Evolutionary conservation across 495 filamentous ascomycete genomes (phyloP), one percentile per base, ranked within the genome.

Genomic region (Trichoderma asperelloides): DNA sequence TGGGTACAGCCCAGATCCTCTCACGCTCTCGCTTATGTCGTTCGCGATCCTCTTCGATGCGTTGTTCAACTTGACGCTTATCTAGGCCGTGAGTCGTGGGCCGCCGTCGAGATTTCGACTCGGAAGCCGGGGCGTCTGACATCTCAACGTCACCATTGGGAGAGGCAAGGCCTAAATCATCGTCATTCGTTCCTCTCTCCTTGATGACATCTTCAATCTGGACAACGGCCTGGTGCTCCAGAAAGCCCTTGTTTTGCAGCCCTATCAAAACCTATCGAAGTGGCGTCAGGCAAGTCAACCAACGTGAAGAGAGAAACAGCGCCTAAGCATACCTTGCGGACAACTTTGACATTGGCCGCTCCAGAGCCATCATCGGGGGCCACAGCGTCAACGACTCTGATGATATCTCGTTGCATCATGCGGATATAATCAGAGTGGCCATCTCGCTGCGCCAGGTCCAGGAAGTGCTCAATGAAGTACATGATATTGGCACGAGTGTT

Each of bases 401-500:
- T 79, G 27, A 98, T 93, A 73, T 99, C 96, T 28, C 93, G 82
- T 73, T 96, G 91, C 77, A 99, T 93, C 92, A 97, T 96, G 64
- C 88, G 87, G 21, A 95, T 85, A 73, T 93, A 98, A 30, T 91
- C 87, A 21, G 79, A 73, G 71, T 93, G 85, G 67, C 87, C 83
- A 66, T 96, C 91, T 64, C 86, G 86, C 21, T 85, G 82, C 18
- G 91, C 89, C 81, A 92, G 85, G 72, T 97, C 94, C 77, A 94
- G 91, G 66, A 99, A 88, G 69, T 92, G 89, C 74, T 98, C 94
- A 73, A 98, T 88, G 80, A 99, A 98, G 79, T 95, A 98, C 90
- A 99, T 94, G 76, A 99, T 97, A 73, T 99, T 99, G 39, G 96
- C 96, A 57, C 94, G 83, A 62, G 88, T 96, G 79, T 99, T 99